Evolutionary conservation across 1,284 basidiomycete species (phyloP), one percentile per base, ranked within the genome.

Genomic region (Heliocybe sulcata): DNA sequence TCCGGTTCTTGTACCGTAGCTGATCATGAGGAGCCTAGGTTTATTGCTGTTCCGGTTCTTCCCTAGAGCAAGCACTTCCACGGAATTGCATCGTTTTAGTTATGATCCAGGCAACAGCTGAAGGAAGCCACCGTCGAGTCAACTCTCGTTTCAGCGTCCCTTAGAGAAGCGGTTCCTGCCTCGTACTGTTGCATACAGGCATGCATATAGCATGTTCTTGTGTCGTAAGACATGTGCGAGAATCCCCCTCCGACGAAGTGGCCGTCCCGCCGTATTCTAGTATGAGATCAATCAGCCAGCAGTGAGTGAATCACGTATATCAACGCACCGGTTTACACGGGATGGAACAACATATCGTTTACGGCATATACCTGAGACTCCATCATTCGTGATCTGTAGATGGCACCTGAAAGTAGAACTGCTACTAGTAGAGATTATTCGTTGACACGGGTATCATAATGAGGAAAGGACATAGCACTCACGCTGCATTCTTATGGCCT

Each of bases 331-430:
- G 14, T 94, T 60, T 96, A 90, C 1, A 86, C 80, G 47, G 92
- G 92, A 67, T 98, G 94, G 79, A 98, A 98, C 1, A 83, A 82
- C 63, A 93, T 90, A 56, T 91, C 88, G 65, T 99, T 98, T 55
- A 98, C 94, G 1, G 94, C 82, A 66, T 83, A 98, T 14, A 98
- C 88, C 49, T 93, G 74, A 0, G 88, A 84, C 61, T 90, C 83
- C 58, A 90, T 85, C 65, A 89, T 72, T 67, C 55, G 79, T 73
- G 60, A 94, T 92, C 54, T 83, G 83, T 38, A 94, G 90, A 68
- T 98, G 95, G 65, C 95, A 98, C 65, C 94, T 96, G 81, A 98
- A 98, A 0, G 92, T 94, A 68, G 96, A 97, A 72, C 96, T 96
- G 67, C 83, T 81, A 56, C 87, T 90, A 25, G 52, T 26, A 45